Base-by-base conservation (phyloP, 257 asterid species). In the Ilex asprella region DNA sequence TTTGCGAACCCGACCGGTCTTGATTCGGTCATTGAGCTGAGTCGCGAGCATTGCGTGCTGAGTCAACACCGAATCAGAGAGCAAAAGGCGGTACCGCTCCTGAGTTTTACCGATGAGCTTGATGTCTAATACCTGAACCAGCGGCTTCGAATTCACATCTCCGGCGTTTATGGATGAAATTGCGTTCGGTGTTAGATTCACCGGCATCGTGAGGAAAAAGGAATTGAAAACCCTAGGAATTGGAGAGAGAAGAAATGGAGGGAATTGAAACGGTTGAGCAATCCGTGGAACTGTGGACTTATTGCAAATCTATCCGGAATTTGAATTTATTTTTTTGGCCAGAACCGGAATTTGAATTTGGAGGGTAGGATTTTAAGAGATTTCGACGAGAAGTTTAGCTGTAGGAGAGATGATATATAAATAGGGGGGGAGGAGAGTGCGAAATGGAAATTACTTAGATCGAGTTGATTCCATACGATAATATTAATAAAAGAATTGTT, bases 11-110 rank as follows among this genome's bases (percentile, higher is more conserved):
- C 55, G 60, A 58, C 86, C 90, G 62, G 86, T 58, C 73, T 79
- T 82, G 70, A 87, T 85, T 31, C 78, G 78, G 64, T 79, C 92
- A 52, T 89, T 89, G 64, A 93, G 95, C 88, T 93, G 99, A 77
- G 95, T 76, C 5, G 97, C 94, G 53, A 93, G 84, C 96, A 89
- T 85, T 31, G 96, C 99, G 46, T 87, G 87, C 70, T 89, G 95
- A 73, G 95, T 64, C 5, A 73, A 63, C 55, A 70, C 80, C 30
- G 99, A 87, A 64, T 93, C 99, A 46, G 96, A 89, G 72, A 93
- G 61, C 64, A 84, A 66, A 50, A 93, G 72, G 67, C 94, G 86
- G 79, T 71, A 89, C 10, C 99, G 89, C 66, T 89, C 94, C 77
- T 89, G 94, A 65, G 84, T 73, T 68, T 81, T 35, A 63, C 86